phyloP scores from a whole-genome alignment of 23 red algal genomes.

The Gracilaria gracilis region DNA sequence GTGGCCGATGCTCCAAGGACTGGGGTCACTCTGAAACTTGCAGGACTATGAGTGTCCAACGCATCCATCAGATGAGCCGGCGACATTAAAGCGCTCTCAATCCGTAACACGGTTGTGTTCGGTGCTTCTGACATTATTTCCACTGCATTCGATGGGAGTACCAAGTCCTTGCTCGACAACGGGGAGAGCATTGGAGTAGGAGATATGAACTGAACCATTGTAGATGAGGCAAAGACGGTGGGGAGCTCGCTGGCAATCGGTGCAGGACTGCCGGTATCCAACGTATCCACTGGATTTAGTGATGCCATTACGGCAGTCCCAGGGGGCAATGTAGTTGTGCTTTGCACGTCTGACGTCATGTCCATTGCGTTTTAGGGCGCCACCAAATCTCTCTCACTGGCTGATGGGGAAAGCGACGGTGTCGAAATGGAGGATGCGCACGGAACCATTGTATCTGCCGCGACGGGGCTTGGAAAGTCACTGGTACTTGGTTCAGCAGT shows the following conservation, averaged over 20 bases:
- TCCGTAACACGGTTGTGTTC: background rate
- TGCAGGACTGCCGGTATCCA: background rate
- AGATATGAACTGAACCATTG: slow-evolving; percentile 9
- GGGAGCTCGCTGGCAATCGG: background rate
- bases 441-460: no score
- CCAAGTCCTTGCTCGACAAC: background rate
- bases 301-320: background rate
- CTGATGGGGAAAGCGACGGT: background rate
- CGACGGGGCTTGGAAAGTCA: background rate
- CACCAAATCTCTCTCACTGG: background rate
- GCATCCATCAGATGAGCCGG: background rate
- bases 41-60: background rate
- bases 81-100: background rate
- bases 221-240: slow-evolving; percentile 27
- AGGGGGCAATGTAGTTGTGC: background rate
- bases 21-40: background rate
- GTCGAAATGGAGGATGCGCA: no score
- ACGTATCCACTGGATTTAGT: background rate
- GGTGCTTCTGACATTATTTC: background rate
- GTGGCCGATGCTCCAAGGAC: background rate
- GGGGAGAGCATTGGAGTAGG: background rate
- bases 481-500: background rate
- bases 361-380: background rate
- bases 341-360: background rate
- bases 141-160: background rate